Evolutionary conservation across 2,329 filamentous ascomycete genomes (phyloP).

Genomic region (Colletotrichum cordylinicola): DNA sequence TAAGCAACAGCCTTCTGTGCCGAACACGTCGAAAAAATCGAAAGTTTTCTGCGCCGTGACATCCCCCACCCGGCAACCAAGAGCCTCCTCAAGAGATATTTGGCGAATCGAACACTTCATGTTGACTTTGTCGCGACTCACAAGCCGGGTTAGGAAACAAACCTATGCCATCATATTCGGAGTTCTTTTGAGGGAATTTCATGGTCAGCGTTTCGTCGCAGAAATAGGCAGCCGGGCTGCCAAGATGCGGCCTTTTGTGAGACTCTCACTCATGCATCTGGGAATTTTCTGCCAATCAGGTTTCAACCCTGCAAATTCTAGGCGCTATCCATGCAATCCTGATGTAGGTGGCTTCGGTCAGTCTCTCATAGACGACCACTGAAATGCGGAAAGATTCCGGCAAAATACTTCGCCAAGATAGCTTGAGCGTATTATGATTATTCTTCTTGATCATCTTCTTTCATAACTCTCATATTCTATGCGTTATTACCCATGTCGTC

Average conservation of each 20-base stretch:
- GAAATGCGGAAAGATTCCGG: too few species aligned
- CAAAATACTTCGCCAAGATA: too few species aligned
- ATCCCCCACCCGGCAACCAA: neutral
- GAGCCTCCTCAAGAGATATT: neutral
- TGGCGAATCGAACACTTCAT: accelerated
- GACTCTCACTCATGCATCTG: neutral
- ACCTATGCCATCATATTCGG: too few species aligned
- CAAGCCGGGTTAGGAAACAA: too few species aligned
- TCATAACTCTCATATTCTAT: too few species aligned
- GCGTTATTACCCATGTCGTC: too few species aligned
- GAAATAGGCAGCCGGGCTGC: neutral
- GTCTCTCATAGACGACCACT: neutral
- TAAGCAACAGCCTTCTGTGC: neutral
- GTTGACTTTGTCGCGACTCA: too few species aligned
- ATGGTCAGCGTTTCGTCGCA: neutral
- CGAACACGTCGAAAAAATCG: neutral
- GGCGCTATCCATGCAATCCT: neutral
- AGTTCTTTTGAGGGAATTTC: accelerated
- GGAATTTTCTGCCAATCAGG: too few species aligned
- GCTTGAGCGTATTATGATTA: too few species aligned
- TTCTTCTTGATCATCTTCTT: too few species aligned
- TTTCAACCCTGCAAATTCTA: too few species aligned
- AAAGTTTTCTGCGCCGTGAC: neutral
- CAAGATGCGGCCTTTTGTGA: neutral
- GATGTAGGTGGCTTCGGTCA: neutral